Conservation (phyloP, 495 filamentous ascomycete genomes). For the Aspergillus homomorphus region DNA sequence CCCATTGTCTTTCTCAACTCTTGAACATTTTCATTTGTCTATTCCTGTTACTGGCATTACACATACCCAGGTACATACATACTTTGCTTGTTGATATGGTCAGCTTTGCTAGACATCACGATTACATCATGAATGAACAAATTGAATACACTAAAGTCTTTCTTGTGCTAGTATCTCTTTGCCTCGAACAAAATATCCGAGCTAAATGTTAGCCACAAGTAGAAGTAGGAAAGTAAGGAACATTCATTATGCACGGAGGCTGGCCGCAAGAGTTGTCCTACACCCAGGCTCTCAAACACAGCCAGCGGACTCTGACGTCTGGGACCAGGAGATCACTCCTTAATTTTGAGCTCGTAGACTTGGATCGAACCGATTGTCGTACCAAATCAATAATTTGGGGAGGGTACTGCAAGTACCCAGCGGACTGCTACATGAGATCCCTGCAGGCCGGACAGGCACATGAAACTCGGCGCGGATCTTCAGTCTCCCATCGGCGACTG, state of each 20-base stretch:
- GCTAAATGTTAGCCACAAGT: not conserved
- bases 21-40: conserved; percentile 9
- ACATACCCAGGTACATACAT: conserved; percentile 2
- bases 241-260: not conserved
- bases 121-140: not conserved
- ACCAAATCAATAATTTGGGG: not conserved
- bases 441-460: conserved; percentile 2
- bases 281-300: not conserved
- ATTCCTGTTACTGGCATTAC: not conserved
- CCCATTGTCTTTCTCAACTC: conserved; percentile 14
- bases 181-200: no score
- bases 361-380: not conserved
- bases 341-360: not conserved
- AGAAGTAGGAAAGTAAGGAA: not conserved
- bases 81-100: conserved; percentile 1
- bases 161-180: no score
- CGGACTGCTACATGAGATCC: conserved; percentile 1
- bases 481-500: not conserved
- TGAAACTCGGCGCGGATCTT: not conserved
- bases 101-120: not conserved
- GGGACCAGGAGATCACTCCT: no score
- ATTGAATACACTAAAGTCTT: not conserved
- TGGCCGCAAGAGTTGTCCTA: no score
- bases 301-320: not conserved
- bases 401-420: conserved; percentile 5